phyloP scores from a whole-genome alignment of 1,284 basidiomycete species.

The Pyrrhoderma lamaoense region DNA sequence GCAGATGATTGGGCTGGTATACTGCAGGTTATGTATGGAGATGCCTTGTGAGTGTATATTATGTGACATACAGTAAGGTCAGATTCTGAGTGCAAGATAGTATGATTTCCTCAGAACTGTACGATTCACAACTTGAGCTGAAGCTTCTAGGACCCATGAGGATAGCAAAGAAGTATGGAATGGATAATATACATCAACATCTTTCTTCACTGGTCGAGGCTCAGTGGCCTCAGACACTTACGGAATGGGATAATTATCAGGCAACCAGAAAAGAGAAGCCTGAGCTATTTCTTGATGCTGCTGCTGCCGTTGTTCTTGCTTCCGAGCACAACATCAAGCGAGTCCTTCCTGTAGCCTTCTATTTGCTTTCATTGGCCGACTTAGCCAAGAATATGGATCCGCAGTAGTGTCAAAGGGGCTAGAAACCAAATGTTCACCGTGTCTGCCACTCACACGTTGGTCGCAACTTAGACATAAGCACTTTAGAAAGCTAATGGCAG shows the following conservation, averaged over 20 bases:
- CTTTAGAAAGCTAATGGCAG: not conserved
- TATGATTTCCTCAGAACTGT: not conserved
- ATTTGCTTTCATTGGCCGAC: not conserved
- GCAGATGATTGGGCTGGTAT: not conserved
- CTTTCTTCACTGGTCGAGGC: not conserved
- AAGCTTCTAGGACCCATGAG: not conserved
- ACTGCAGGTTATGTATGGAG: not conserved
- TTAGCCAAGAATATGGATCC: not conserved
- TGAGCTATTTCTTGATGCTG: not conserved
- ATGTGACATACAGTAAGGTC: not conserved
- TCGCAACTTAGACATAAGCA: not conserved
- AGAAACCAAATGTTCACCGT: not conserved
- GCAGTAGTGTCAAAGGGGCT: too few species aligned
- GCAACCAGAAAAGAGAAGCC: not conserved
- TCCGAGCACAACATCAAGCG: not conserved
- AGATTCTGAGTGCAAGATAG: not conserved
- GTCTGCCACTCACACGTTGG: not conserved
- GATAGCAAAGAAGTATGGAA: not conserved
- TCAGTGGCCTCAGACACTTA: constrained; percentile 3
- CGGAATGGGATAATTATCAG: not conserved
- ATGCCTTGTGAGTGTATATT: not conserved
- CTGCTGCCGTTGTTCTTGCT: not conserved
- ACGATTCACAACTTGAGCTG: not conserved
- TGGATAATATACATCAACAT: not conserved
- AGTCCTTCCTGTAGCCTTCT: not conserved